Percentiles rank a stretch among this genome's conserved stretches.
Evolutionary conservation across 805 yeast genomes (phyloP).

Genomic region (Candida bentonensis): DNA sequence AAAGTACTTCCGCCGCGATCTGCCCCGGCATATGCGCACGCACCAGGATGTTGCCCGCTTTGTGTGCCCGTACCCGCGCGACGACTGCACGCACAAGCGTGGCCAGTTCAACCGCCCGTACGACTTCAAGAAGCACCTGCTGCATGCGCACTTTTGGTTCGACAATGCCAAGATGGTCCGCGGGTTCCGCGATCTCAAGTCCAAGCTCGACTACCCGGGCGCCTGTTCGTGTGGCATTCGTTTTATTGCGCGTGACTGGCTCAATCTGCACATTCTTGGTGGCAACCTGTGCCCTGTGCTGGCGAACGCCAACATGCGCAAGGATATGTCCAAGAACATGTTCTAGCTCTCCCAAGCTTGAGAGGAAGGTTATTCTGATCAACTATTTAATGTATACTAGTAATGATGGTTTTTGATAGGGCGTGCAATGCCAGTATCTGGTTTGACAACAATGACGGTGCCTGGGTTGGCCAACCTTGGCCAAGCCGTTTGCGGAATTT

Average conservation of each 20-base stretch:
- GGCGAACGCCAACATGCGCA: slow-evolving; percentile 1
- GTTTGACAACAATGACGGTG: too few relatives aligned
- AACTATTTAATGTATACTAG: not conserved
- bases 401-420: too few relatives aligned
- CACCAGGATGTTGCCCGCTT: slow-evolving; percentile 46
- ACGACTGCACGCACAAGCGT: slow-evolving; percentile 41
- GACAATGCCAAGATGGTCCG: slow-evolving; percentile 30
- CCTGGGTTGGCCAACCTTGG: too few relatives aligned
- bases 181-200: slow-evolving; percentile 35
- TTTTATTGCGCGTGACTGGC: slow-evolving; percentile 40
- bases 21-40: slow-evolving; percentile 48
- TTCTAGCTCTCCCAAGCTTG: not conserved
- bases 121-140: slow-evolving; percentile 51
- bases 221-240: slow-evolving; percentile 39
- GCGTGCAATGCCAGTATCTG: too few relatives aligned
- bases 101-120: slow-evolving; percentile 55
- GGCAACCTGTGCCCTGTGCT: not conserved
- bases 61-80: slow-evolving; percentile 41
- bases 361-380: slow-evolving; percentile 1
- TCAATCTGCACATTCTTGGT: slow-evolving; percentile 33
- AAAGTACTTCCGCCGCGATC: slow-evolving; percentile 41
- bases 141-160: slow-evolving; percentile 45
- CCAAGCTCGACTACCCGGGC: slow-evolving; percentile 38
- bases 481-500: too few relatives aligned
- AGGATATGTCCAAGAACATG: not conserved